Percentiles rank a stretch among this genome's conserved stretches.
Evolutionary conservation across 768 basidiomycete genomes (phyloP).

Genomic region (Lactarius trivialis): DNA sequence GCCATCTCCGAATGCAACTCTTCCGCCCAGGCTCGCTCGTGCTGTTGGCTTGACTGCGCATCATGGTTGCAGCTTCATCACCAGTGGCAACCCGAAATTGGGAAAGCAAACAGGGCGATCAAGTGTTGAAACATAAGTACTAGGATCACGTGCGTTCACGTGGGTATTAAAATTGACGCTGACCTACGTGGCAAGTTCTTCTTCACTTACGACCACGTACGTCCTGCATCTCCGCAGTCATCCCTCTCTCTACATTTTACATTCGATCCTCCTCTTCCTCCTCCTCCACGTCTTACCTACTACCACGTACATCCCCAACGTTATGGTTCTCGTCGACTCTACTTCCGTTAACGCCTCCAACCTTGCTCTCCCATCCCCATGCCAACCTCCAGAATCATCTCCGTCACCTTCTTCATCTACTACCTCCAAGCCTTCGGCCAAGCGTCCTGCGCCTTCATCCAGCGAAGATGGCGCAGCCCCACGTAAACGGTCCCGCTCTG

Average conservation of each 20-base stretch:
- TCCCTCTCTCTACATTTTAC: conserved; percentile 5
- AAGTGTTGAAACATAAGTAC: not conserved
- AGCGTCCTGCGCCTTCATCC: conserved; percentile 16
- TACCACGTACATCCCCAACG: not conserved
- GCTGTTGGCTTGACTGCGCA: too few relatives aligned
- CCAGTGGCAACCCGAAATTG: not conserved
- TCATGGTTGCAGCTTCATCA: not conserved
- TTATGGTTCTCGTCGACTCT: conserved; percentile 7
- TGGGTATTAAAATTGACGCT: not conserved
- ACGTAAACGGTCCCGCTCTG: conserved; percentile 69
- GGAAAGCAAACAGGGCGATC: not conserved
- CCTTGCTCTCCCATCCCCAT: conserved; percentile 8
- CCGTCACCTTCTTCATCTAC: conserved; percentile 4
- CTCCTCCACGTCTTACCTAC: not conserved
- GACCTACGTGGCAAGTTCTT: conserved; percentile 16
- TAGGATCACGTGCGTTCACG: not conserved
- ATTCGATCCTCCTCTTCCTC: not conserved
- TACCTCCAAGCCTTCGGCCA: conserved; percentile 18
- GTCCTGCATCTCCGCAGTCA: conserved; percentile 22
- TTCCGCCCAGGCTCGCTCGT: too few relatives aligned
- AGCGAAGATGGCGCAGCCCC: conserved; percentile 35
- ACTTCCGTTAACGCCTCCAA: not conserved
- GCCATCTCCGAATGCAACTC: not conserved
- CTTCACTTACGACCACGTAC: conserved; percentile 25
- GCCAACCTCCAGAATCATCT: conserved; percentile 7